phyloP scores from a whole-genome alignment of 495 filamentous ascomycete species.

The Aspergillus sparsus region DNA sequence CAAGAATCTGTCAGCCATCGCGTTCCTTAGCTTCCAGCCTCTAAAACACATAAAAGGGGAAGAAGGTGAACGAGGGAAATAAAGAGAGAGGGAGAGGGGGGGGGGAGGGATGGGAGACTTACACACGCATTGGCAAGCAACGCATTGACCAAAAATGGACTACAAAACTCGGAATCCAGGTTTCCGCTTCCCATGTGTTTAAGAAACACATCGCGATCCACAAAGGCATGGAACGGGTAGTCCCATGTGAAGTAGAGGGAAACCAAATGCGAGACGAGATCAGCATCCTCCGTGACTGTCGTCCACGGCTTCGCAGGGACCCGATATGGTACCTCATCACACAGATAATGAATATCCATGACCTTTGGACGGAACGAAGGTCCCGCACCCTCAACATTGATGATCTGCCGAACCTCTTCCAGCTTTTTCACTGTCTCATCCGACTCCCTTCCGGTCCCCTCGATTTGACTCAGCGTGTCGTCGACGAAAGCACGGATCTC shows the following conservation, averaged over 20 bases:
- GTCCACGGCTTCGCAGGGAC: constrained; percentile 56
- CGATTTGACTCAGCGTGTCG: constrained; percentile 30
- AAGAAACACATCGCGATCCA: constrained; percentile 52
- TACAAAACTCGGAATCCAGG: constrained; percentile 46
- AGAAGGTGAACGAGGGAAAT: neutral
- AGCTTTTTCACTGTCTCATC: constrained; percentile 29
- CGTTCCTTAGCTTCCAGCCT: neutral
- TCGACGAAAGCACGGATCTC: constrained; percentile 42
- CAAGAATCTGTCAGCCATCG: neutral
- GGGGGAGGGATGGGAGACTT: constrained; percentile 18
- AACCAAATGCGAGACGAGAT: constrained; percentile 55
- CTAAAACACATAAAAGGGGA: neutral
- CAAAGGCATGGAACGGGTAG: constrained; percentile 50
- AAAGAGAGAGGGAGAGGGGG: neutral
- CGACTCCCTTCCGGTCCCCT: constrained; percentile 15
- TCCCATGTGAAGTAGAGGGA: constrained; percentile 58
- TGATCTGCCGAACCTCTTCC: constrained; percentile 33
- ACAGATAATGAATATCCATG: constrained; percentile 51
- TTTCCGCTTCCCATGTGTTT: constrained; percentile 43
- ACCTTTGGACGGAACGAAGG: constrained; percentile 45
- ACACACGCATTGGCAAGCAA: constrained; percentile 53
- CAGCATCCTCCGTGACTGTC: constrained; percentile 48
- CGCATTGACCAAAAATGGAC: constrained; percentile 56
- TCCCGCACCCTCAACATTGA: constrained; percentile 36
- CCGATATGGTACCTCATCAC: constrained; percentile 40